phyloP scores from a whole-genome alignment of 2,329 filamentous ascomycete genomes.

The Fulvia fulva region DNA sequence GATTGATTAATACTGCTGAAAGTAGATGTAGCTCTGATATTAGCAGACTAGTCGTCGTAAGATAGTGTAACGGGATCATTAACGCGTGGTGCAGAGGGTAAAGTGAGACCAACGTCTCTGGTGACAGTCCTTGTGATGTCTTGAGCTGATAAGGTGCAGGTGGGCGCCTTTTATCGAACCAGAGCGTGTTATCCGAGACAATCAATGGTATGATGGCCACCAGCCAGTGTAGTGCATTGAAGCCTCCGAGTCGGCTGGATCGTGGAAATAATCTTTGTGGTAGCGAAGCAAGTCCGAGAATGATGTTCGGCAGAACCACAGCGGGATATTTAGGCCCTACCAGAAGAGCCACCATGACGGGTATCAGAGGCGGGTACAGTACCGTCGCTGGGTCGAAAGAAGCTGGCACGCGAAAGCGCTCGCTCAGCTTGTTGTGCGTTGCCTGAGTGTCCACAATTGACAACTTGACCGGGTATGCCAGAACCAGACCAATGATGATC shows the following conservation, averaged over 20 bases:
- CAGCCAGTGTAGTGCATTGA: constrained; percentile 72
- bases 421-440: constrained; percentile 35
- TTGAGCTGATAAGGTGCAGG: constrained; percentile 19
- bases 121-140: constrained; percentile 32
- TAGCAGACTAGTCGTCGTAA: constrained; percentile 85
- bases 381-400: constrained; percentile 88
- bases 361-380: constrained; percentile 77
- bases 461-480: constrained; percentile 34
- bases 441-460: constrained; percentile 32
- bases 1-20: constrained; percentile 74
- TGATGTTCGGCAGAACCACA: constrained; percentile 70
- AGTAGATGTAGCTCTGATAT: constrained; percentile 84
- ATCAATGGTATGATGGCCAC: constrained; percentile 68
- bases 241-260: constrained; percentile 52
- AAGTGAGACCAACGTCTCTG: constrained; percentile 61
- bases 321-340: constrained; percentile 60
- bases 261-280: constrained; percentile 70
- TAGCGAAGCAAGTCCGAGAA: constrained; percentile 74
- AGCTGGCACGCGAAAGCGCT: constrained; percentile 59
- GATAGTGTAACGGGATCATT: constrained; percentile 66
- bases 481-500: constrained; percentile 27
- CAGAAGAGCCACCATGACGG: constrained; percentile 71
- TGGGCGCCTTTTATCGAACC: constrained; percentile 31
- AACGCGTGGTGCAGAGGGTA: constrained; percentile 82
- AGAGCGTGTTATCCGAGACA: constrained; percentile 44